Evolutionary conservation across 1,284 basidiomycete species (phyloP).

Genomic region (Heterobasidion parviporum): DNA sequence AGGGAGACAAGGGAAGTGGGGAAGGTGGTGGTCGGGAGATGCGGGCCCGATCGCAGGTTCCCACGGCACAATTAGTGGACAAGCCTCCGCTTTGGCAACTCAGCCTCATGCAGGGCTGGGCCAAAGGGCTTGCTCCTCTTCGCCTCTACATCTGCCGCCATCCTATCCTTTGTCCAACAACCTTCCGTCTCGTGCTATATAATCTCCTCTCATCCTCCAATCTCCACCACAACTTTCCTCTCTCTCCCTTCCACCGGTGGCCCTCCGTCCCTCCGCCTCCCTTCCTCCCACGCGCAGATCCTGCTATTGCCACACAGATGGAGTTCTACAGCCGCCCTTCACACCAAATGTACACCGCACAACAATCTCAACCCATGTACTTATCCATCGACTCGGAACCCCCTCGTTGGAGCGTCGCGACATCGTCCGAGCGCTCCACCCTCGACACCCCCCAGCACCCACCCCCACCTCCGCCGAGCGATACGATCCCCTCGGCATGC

Average conservation of each 20-base stretch:
- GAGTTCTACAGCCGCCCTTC: neutral
- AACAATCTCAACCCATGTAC: neutral
- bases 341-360: neutral
- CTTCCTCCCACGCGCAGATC: neutral
- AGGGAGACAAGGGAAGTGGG: neutral
- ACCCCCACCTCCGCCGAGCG: neutral
- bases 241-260: neutral
- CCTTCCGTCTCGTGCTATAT: neutral
- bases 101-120: conserved; percentile 13
- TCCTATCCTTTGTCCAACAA: neutral
- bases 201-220: neutral
- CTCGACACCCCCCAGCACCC: neutral
- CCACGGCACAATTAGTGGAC: conserved; percentile 3
- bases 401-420: conserved; percentile 6
- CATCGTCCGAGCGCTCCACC: conserved; percentile 8
- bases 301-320: neutral
- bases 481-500: conserved; percentile 13
- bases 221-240: neutral
- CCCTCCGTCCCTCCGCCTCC: neutral
- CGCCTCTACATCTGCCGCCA: conserved; percentile 46
- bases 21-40: neutral
- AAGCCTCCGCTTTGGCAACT: conserved; percentile 8
- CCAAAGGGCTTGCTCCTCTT: conserved; percentile 12
- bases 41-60: conserved; percentile 1
- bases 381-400: neutral